Evolutionary conservation across 768 basidiomycete genomes (phyloP).

Genomic region (Psilocybe cyanescens): DNA sequence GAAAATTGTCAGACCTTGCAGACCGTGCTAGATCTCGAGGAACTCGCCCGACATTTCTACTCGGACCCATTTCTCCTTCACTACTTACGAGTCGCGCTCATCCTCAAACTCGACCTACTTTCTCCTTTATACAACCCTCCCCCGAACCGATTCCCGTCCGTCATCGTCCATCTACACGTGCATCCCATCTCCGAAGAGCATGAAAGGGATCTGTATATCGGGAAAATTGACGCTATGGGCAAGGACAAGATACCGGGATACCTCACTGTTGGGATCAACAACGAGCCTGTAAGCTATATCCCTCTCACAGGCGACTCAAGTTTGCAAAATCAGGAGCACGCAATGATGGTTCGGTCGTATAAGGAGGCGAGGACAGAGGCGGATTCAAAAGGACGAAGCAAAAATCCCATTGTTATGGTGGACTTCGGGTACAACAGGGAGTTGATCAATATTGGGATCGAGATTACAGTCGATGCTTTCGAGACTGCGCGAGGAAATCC

Average conservation of each 20-base stretch:
- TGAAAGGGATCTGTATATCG: background rate
- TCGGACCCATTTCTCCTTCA: slow-evolving; percentile 4
- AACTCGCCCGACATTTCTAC: slow-evolving; percentile 4
- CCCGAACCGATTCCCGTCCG: background rate
- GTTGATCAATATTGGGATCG: slow-evolving; percentile 3
- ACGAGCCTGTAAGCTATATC: slow-evolving; percentile 4
- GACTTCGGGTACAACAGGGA: slow-evolving; percentile 10
- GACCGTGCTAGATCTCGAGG: background rate
- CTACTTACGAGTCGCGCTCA: slow-evolving; percentile 8
- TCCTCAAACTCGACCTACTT: slow-evolving; percentile 8
- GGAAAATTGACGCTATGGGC: background rate
- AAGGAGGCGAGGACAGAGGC: slow-evolving; percentile 8
- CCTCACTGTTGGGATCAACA: slow-evolving; percentile 9
- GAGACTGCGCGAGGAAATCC: slow-evolving; percentile 5
- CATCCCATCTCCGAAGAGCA: slow-evolving; percentile 1
- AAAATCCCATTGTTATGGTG: slow-evolving; percentile 11
- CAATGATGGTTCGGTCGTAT: background rate
- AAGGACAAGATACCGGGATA: slow-evolving; percentile 12
- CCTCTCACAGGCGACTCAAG: background rate
- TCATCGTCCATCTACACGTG: slow-evolving; percentile 12
- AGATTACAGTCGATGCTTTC: slow-evolving; percentile 15
- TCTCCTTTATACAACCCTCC: background rate
- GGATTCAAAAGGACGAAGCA: background rate
- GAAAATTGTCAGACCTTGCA: slow-evolving; percentile 1
- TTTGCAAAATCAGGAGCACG: background rate